Evolutionary conservation across 2,329 filamentous ascomycete species (phyloP).

Genomic region (Fusarium sp.): DNA sequence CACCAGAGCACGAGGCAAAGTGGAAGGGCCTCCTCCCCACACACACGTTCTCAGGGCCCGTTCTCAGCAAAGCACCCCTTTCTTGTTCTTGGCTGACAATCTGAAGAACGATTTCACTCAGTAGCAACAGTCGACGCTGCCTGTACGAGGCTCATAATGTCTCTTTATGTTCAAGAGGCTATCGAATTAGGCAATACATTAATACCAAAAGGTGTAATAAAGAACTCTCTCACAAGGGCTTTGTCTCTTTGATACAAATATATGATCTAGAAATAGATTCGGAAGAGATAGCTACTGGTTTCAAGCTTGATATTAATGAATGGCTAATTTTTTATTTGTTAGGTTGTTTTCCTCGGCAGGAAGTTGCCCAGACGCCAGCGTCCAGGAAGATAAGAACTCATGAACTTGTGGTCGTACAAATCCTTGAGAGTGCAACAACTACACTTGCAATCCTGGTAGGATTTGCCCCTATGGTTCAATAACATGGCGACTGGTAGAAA

Average conservation of each 20-base stretch:
- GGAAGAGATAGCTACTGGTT: background rate
- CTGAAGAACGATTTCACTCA: background rate
- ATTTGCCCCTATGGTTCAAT: conserved; percentile 32
- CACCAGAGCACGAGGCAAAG: conserved; percentile 25
- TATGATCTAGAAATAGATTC: background rate
- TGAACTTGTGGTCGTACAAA: background rate
- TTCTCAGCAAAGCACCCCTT: conserved; percentile 21
- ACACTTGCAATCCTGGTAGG: conserved; percentile 14
- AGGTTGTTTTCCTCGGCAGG: background rate
- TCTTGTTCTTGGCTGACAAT: conserved; percentile 4
- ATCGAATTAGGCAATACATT: background rate
- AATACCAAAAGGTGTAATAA: background rate
- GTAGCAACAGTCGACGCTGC: background rate
- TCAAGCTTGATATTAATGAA: background rate
- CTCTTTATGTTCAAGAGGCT: background rate
- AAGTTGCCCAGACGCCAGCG: background rate
- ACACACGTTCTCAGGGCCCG: background rate
- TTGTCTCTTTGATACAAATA: background rate
- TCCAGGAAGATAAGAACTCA: background rate
- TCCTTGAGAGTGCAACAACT: background rate
- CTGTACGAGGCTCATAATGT: background rate
- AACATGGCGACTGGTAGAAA: conserved; percentile 5
- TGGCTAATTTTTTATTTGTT: too few species aligned
- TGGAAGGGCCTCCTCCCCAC: conserved; percentile 11
- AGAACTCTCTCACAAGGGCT: background rate